phyloP scores from a whole-genome alignment of 306 rosid genomes.

The Pachyrhizus erosus region DNA sequence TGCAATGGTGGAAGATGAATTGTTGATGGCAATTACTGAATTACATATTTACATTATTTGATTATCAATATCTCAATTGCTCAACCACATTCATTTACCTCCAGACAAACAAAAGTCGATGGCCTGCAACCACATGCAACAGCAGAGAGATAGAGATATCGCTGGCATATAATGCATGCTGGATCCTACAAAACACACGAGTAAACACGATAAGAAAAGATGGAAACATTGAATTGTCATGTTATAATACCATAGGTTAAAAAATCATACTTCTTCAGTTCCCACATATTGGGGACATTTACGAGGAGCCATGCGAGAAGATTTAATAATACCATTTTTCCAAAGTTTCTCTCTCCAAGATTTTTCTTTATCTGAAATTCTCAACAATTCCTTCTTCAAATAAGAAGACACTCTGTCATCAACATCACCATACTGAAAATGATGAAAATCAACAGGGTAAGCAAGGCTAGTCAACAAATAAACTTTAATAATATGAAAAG shows the following conservation, averaged over 20 bases:
- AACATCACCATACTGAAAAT: constrained; percentile 63
- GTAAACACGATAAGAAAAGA: constrained; percentile 38
- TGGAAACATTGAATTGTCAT: constrained; percentile 33
- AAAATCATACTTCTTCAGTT: constrained; percentile 80
- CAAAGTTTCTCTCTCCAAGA: constrained; percentile 89
- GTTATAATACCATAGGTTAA: constrained; percentile 33
- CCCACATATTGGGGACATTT: constrained; percentile 80
- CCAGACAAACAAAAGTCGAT: constrained; percentile 84
- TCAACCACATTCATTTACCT: constrained; percentile 62
- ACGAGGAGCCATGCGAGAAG: constrained; percentile 75
- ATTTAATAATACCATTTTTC: constrained; percentile 79
- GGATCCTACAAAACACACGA: constrained; percentile 72
- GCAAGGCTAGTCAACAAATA: constrained; percentile 30
- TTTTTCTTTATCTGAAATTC: constrained; percentile 73
- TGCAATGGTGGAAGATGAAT: constrained; percentile 19
- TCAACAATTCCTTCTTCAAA: constrained; percentile 78
- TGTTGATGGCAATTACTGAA: neutral
- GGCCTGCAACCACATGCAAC: constrained; percentile 86
- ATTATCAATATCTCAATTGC: constrained; percentile 9
- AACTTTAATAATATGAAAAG: constrained; percentile 1
- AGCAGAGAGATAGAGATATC: constrained; percentile 93
- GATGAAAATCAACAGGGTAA: constrained; percentile 46
- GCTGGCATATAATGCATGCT: constrained; percentile 89
- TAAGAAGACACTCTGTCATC: constrained; percentile 68
- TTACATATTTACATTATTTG: constrained; percentile 25